Percentiles rank a stretch among this genome's conserved stretches.
Conservation (phyloP, 192 early-diverging fungal species). For the Entomortierella chlamydospora region DNA sequence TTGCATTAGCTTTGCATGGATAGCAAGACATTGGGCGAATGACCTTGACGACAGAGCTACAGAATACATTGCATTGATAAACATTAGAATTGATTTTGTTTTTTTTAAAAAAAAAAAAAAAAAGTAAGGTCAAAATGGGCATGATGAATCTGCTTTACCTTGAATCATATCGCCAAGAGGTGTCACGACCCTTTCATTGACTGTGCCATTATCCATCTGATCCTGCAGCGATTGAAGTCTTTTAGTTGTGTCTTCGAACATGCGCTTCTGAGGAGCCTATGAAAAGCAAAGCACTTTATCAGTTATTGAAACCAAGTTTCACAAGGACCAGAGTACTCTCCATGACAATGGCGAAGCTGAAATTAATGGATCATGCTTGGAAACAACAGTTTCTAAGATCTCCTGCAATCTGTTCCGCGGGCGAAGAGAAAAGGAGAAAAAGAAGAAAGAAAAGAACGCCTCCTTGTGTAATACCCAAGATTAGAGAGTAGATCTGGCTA, state of each 20-base stretch:
- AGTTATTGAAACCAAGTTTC: background rate
- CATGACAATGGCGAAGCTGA: too few species aligned
- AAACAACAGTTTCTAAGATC: too few species aligned
- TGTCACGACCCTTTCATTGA: conserved; percentile 40
- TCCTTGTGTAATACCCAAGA: too few species aligned
- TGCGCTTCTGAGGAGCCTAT: conserved; percentile 53
- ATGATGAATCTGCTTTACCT: too few species aligned
- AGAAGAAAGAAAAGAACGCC: too few species aligned
- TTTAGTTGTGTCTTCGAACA: conserved; percentile 56
- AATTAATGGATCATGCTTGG: too few species aligned
- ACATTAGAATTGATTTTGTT: too few species aligned
- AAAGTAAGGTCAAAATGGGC: too few species aligned
- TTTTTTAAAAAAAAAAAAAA: too few species aligned
- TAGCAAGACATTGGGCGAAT: conserved; percentile 42
- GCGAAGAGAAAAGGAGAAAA: too few species aligned
- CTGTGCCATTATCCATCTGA: conserved; percentile 43
- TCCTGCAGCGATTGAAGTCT: conserved; percentile 47
- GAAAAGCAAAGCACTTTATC: background rate
- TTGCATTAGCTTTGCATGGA: conserved; percentile 60
- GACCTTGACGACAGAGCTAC: conserved; percentile 55
- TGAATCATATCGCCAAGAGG: conserved; percentile 51
- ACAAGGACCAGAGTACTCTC: background rate
- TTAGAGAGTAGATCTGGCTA: too few species aligned
- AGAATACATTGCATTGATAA: background rate
- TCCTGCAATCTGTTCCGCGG: too few species aligned